Conservation (phyloP, 2,329 filamentous ascomycete genomes). For the Phyllosticta citriasiana region DNA sequence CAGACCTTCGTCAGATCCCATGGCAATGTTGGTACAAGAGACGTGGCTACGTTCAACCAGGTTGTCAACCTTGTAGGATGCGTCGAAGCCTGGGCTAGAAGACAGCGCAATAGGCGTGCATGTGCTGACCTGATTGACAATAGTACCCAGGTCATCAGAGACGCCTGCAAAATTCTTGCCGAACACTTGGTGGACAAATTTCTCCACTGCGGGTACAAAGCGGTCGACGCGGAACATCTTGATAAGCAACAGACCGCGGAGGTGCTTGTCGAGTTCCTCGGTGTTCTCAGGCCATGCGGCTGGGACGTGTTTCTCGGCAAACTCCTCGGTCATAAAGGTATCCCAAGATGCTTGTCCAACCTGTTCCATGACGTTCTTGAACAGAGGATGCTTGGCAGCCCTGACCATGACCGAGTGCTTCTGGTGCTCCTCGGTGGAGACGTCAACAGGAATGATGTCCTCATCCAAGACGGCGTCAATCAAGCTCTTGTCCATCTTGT, state of each 20-base stretch:
- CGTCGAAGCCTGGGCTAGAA: slow-evolving; percentile 93
- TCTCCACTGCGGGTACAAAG: slow-evolving; percentile 84
- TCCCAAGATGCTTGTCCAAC: slow-evolving; percentile 61
- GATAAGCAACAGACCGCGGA: slow-evolving; percentile 77
- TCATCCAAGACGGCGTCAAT: slow-evolving; percentile 81
- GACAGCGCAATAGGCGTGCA: slow-evolving; percentile 82
- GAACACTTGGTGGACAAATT: slow-evolving; percentile 81
- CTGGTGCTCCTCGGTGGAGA: slow-evolving; percentile 57
- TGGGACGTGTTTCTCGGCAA: slow-evolving; percentile 77
- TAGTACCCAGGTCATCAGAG: slow-evolving; percentile 74
- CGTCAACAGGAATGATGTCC: slow-evolving; percentile 62
- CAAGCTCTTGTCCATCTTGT: slow-evolving; percentile 82
- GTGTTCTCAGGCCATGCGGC: slow-evolving; percentile 58
- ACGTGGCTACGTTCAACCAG: slow-evolving; percentile 76
- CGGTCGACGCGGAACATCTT: slow-evolving; percentile 94
- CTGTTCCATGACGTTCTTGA: slow-evolving; percentile 62
- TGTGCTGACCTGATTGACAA: slow-evolving; percentile 73
- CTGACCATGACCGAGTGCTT: slow-evolving; percentile 59
- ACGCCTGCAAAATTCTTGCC: slow-evolving; percentile 73
- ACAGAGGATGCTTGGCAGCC: slow-evolving; percentile 57
- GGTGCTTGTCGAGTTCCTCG: slow-evolving; percentile 60
- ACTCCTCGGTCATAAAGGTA: slow-evolving; percentile 72
- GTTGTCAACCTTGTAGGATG: slow-evolving; percentile 96
- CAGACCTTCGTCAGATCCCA: slow-evolving; percentile 94
- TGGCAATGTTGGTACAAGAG: slow-evolving; percentile 91